Base-by-base conservation (phyloP, 2,329 filamentous ascomycete species). In the Rutstroemia sydowiana region DNA sequence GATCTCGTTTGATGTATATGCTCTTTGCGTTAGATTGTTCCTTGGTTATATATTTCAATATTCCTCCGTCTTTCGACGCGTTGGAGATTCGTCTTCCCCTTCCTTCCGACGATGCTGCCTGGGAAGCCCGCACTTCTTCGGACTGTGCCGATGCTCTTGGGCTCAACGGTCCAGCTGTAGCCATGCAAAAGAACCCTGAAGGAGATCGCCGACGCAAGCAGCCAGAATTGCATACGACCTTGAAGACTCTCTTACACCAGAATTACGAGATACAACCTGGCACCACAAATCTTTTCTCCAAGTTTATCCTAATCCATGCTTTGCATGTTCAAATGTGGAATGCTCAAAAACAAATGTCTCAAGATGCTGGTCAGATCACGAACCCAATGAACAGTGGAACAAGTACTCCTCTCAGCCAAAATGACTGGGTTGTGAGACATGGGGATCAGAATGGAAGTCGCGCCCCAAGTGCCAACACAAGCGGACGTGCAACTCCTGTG, bases 301-400 rank as follows among this genome's bases (percentile, higher is more conserved):
- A 89, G 62, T 88, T 88, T 61, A 77, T 89, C 51, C 68, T 89
- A 43, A 79, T 89, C 7, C 85, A 89, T 61, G 80, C 78, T 11
- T 71, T 90, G 48, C 74, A 87, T 51, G 73, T 79, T 5, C 75
- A 86, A 57, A 78, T 88, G 57, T 79, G 74, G 70, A 55, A 47
- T 68, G 71, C 49, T 39, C 75, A 76, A 59, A 73, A 71, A 44
- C 71, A 74, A 55, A 60, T 71, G 14, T 64, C 64, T 16, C 62
- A 65, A 53, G 60, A 68, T 49, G 54, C 58, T 37, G 54, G 57
- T 16, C 53, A 57, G 32, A 56, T 51, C 20, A 16, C 37, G 36
- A 52, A 60, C 28, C 45, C 49, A 9, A 40, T 56, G 26, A 53
- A 48, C 7, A 76, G 73, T 59, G 71, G 71, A 14, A 72, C 75